These are phyloP conservation scores for Emmonsiellopsis sp. DNA, from an alignment of 2,329 filamentous ascomycete species.

Conservation along the genomic window DNA sequence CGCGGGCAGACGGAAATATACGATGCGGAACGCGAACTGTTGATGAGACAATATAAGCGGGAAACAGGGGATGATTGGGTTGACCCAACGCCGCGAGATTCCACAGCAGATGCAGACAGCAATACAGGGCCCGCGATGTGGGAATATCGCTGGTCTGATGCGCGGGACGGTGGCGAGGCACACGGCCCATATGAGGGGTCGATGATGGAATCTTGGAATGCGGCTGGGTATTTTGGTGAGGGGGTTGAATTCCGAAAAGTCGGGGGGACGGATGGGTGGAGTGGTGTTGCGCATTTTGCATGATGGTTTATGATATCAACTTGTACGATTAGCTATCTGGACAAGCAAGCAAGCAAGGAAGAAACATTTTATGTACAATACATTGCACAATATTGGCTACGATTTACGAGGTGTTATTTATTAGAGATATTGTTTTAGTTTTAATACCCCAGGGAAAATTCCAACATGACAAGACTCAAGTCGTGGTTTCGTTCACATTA, in stretches of 20 bases:
- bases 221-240: slow-evolving; percentile 86
- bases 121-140: slow-evolving; percentile 48
- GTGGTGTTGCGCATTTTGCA: slow-evolving; percentile 41
- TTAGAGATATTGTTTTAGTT: too few relatives aligned
- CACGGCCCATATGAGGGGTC: slow-evolving; percentile 81
- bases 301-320: background rate
- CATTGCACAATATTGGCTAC: too few relatives aligned
- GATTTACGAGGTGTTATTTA: too few relatives aligned
- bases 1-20: slow-evolving; percentile 86
- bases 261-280: slow-evolving; percentile 50
- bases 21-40: slow-evolving; percentile 72
- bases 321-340: background rate
- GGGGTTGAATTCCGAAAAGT: slow-evolving; percentile 63
- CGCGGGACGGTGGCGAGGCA: slow-evolving; percentile 64
- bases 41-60: slow-evolving; percentile 72
- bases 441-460: too few relatives aligned
- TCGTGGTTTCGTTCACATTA: background rate
- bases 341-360: background rate
- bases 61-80: slow-evolving; percentile 86
- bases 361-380: too few relatives aligned
- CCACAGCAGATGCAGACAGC: slow-evolving; percentile 24
- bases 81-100: slow-evolving; percentile 32
- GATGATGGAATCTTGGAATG: slow-evolving; percentile 86
- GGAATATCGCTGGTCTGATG: slow-evolving; percentile 91
- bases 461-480: too few relatives aligned